Evolutionary conservation across 1,284 basidiomycete species (phyloP).

Genomic region (Cryptococcus sp.): DNA sequence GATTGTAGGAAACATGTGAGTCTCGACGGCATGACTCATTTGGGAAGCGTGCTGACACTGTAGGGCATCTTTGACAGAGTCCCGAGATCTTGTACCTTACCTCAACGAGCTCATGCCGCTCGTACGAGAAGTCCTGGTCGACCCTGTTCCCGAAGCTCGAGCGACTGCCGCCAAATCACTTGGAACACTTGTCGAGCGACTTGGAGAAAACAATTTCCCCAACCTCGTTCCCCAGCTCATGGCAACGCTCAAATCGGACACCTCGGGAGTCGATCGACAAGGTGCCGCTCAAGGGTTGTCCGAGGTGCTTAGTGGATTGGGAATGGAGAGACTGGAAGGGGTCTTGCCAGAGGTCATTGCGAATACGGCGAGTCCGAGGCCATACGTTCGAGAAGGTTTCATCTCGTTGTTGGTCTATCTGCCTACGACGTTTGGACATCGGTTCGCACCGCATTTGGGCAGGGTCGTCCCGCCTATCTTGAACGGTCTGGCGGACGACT

Average conservation of each 20-base stretch:
- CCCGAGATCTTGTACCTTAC: conserved; percentile 96
- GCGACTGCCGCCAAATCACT: conserved; percentile 95
- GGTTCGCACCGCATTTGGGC: conserved; percentile 92
- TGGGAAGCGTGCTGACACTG: background rate
- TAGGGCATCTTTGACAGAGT: conserved; percentile 79
- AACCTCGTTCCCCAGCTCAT: conserved; percentile 89
- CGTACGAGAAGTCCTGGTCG: conserved; percentile 85
- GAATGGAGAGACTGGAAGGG: conserved; percentile 94
- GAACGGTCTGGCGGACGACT: conserved; percentile 83
- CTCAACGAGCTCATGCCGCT: conserved; percentile 80
- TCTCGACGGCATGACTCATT: background rate
- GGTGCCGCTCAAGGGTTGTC: conserved; percentile 97
- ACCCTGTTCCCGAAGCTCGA: conserved; percentile 93
- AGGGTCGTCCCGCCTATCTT: conserved; percentile 93
- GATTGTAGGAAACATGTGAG: conserved; percentile 84
- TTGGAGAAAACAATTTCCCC: conserved; percentile 94
- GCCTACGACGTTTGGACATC: conserved; percentile 87
- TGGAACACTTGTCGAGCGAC: conserved; percentile 92
- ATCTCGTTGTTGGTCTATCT: conserved; percentile 96
- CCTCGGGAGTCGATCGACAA: conserved; percentile 88
- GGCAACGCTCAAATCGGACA: conserved; percentile 84
- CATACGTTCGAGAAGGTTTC: conserved; percentile 95
- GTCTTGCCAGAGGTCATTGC: conserved; percentile 90
- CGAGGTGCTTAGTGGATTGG: conserved; percentile 90
- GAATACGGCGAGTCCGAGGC: conserved; percentile 80